These are phyloP conservation scores for Grosmannia serpens DNA, from an alignment of 2,329 filamentous ascomycete genomes.

Conservation along the genomic window DNA sequence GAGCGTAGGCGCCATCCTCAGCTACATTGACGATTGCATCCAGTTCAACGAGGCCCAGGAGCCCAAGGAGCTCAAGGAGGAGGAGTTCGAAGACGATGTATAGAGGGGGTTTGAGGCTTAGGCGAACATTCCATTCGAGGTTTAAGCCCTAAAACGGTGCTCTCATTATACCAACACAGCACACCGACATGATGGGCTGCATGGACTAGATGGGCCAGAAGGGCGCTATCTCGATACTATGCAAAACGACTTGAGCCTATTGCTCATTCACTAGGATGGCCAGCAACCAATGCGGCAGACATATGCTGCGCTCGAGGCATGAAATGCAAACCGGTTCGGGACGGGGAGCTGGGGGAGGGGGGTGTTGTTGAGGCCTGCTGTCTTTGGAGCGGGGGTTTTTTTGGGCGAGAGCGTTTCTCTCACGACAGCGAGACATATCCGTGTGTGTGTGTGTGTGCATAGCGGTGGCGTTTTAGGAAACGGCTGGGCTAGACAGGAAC, in stretches of 20 bases:
- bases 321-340: no score
- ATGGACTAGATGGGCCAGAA: no score
- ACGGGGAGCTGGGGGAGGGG: no score
- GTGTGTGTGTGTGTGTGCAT: slow-evolving; percentile 22
- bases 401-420: not conserved
- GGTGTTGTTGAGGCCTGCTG: not conserved
- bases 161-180: not conserved
- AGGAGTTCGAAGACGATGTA: slow-evolving; percentile 35
- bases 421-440: not conserved
- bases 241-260: not conserved
- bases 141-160: not conserved
- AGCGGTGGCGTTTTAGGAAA: slow-evolving; percentile 27
- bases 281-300: no score
- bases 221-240: not conserved
- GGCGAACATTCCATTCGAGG: no score
- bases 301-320: not conserved
- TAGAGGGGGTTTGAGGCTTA: not conserved
- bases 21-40: slow-evolving; percentile 89
- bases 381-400: not conserved
- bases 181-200: not conserved
- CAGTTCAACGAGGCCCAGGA: slow-evolving; percentile 92
- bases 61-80: slow-evolving; percentile 67
- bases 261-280: no score
- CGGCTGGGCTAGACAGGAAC: not conserved
- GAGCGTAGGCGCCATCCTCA: slow-evolving; percentile 72